Percentiles rank a stretch among this genome's conserved stretches.
Conservation (phyloP, 2,329 filamentous ascomycete genomes). For the Paracoccidioides brasiliensis region DNA sequence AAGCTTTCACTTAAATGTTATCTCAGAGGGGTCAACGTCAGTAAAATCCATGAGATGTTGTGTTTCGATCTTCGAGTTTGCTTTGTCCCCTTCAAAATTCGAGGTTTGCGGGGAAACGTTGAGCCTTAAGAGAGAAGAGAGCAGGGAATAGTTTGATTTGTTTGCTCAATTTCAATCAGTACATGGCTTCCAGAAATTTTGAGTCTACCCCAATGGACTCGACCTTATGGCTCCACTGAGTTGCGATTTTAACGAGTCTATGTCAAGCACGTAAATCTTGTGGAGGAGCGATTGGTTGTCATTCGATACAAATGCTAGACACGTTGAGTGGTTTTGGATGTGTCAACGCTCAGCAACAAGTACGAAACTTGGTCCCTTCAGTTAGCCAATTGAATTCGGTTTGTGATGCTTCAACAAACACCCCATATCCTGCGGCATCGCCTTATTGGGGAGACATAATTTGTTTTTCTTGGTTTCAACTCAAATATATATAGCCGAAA, state of each 20-base stretch:
- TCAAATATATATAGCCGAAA: not conserved
- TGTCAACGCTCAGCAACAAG: not conserved
- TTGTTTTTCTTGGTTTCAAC: not conserved
- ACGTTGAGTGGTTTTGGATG: too few species aligned
- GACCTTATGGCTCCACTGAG: not conserved
- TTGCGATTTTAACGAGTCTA: not conserved
- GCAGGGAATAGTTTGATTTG: not conserved
- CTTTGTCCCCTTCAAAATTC: slow-evolving; percentile 1
- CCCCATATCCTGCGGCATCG: not conserved
- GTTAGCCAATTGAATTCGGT: not conserved
- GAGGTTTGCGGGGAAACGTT: not conserved
- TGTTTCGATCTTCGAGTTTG: not conserved
- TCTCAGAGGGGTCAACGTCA: not conserved
- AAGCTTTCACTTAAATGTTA: not conserved
- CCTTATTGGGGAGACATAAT: not conserved
- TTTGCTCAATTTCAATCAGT: slow-evolving; percentile 1
- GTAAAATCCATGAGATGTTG: not conserved
- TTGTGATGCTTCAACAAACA: not conserved
- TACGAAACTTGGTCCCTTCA: not conserved
- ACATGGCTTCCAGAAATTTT: not conserved
- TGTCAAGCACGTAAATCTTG: slow-evolving; percentile 1
- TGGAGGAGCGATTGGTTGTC: slow-evolving; percentile 1
- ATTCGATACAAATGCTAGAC: slow-evolving; percentile 1
- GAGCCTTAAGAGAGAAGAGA: not conserved
- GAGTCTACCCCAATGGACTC: not conserved